phyloP scores from a whole-genome alignment of 169 alveolate species.

The Plasmodium vivax region DNA sequence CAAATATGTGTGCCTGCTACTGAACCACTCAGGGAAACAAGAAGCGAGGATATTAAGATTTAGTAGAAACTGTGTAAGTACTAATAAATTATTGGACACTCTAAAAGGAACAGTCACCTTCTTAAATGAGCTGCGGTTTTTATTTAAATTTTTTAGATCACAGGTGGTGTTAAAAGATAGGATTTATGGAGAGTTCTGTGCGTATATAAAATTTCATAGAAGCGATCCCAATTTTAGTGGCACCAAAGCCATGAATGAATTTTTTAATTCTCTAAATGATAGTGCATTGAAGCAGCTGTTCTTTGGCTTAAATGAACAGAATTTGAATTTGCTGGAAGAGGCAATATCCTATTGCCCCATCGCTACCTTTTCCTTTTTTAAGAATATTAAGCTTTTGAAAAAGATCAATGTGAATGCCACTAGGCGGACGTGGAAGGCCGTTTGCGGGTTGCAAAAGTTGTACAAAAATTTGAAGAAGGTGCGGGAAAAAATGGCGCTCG shows the following conservation, averaged over 20 bases:
- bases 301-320: constrained; percentile 51
- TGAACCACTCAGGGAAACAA: constrained; percentile 36
- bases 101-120: constrained; percentile 58
- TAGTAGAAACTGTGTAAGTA: constrained; percentile 43
- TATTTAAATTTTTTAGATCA: constrained; percentile 57
- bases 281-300: constrained; percentile 42
- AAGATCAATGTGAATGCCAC: constrained; percentile 57
- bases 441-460: constrained; percentile 36
- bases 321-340: constrained; percentile 61
- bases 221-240: constrained; percentile 71
- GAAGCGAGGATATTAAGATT: constrained; percentile 60
- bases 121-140: constrained; percentile 59
- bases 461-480: constrained; percentile 55
- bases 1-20: constrained; percentile 45
- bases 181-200: constrained; percentile 54
- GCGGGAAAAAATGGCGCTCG: constrained; percentile 21
- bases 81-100: constrained; percentile 63
- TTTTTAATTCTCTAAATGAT: constrained; percentile 64
- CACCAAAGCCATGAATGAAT: constrained; percentile 69
- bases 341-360: constrained; percentile 72
- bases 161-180: constrained; percentile 59
- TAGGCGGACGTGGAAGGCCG: constrained; percentile 69
- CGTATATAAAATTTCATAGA: constrained; percentile 68
- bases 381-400: constrained; percentile 50
- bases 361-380: constrained; percentile 57